A percentile compares a stretch with the other conserved stretches of the same genome.
Evolutionary conservation across 805 yeast genomes (phyloP).

Genomic region (Wickerhamomyces hampshirensis): DNA sequence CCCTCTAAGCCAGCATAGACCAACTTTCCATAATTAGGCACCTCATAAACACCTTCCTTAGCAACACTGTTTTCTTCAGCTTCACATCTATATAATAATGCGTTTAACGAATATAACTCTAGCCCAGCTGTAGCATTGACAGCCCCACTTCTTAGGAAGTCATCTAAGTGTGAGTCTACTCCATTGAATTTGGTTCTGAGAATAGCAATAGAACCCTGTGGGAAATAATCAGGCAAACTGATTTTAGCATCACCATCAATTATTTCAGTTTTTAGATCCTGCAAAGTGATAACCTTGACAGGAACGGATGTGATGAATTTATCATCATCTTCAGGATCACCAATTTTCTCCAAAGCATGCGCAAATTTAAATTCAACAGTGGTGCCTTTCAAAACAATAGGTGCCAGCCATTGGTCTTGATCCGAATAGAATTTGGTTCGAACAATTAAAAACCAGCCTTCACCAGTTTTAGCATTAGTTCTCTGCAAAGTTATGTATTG

Average conservation of each 20-base stretch:
- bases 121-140: slow-evolving; percentile 62
- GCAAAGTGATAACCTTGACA: slow-evolving; percentile 50
- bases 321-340: slow-evolving; percentile 38
- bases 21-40: slow-evolving; percentile 71
- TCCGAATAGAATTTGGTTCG: slow-evolving; percentile 63
- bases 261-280: slow-evolving; percentile 42
- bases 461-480: slow-evolving; percentile 75
- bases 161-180: slow-evolving; percentile 62
- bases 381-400: slow-evolving; percentile 57
- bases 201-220: slow-evolving; percentile 89
- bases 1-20: slow-evolving; percentile 93
- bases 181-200: slow-evolving; percentile 64
- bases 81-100: slow-evolving; percentile 70
- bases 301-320: slow-evolving; percentile 60
- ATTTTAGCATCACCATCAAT: slow-evolving; percentile 48
- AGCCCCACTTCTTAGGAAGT: slow-evolving; percentile 70
- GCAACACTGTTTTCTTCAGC: slow-evolving; percentile 82
- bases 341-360: slow-evolving; percentile 48
- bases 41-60: slow-evolving; percentile 60
- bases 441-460: slow-evolving; percentile 85
- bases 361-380: slow-evolving; percentile 53
- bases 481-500: slow-evolving; percentile 90
- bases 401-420: slow-evolving; percentile 49
- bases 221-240: slow-evolving; percentile 57
- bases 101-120: slow-evolving; percentile 66